A percentile compares a stretch with the other conserved stretches of the same genome.
Evolutionary conservation across 164 flowering plant genomes (phyloP).

Genomic region (Saururus chinensis): DNA sequence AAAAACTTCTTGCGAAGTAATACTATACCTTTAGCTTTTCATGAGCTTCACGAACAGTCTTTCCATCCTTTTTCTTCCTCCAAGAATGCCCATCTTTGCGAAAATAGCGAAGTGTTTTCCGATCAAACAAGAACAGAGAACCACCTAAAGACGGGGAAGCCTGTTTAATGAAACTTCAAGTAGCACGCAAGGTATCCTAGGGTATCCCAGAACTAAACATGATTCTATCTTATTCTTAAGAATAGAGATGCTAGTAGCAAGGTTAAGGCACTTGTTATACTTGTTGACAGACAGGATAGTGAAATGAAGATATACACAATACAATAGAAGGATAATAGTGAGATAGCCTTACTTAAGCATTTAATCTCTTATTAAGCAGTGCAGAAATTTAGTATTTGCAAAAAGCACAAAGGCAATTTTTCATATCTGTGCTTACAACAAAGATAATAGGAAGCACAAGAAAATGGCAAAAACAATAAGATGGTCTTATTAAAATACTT

Average conservation of each 20-base stretch:
- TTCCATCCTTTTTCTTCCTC: conserved; percentile 95
- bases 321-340: too few relatives aligned
- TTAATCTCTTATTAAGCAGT: too few relatives aligned
- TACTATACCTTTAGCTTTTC: conserved; percentile 69
- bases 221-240: background rate
- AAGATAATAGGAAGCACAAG: too few relatives aligned
- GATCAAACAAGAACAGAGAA: conserved; percentile 68
- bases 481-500: too few relatives aligned
- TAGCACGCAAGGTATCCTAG: background rate
- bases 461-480: too few relatives aligned
- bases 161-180: background rate
- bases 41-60: conserved; percentile 91
- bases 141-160: conserved; percentile 39
- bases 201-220: background rate
- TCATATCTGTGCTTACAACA: too few relatives aligned
- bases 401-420: too few relatives aligned
- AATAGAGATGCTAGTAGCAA: background rate
- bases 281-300: too few relatives aligned
- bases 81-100: conserved; percentile 88
- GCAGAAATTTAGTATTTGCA: too few relatives aligned
- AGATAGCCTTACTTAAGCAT: too few relatives aligned
- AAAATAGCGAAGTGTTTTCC: conserved; percentile 63
- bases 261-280: too few relatives aligned
- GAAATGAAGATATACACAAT: too few relatives aligned
- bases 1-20: conserved; percentile 1